Conservation (phyloP, 164 flowering plant species). For the grape (Vitis vinifera) region DNA sequence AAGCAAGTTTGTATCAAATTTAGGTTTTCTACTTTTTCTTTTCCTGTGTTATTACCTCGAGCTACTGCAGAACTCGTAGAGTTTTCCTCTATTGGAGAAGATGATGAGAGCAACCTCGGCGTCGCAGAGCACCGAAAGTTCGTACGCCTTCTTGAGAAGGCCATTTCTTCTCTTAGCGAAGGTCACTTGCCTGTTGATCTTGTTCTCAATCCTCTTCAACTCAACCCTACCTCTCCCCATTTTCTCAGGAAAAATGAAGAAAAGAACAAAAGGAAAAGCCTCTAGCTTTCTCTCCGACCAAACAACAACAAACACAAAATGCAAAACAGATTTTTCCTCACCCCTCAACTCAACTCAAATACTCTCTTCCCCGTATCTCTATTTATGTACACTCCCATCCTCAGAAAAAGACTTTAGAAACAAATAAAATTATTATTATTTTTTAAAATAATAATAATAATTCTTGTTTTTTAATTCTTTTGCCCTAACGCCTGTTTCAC, state of each 20-base stretch:
- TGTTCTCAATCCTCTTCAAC: slow-evolving; percentile 93
- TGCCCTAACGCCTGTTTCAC: too few species aligned
- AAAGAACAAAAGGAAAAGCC: background rate
- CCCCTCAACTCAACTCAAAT: too few species aligned
- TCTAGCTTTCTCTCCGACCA: slow-evolving; percentile 3
- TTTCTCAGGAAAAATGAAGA: background rate
- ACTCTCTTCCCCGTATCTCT: too few species aligned
- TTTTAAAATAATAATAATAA: too few species aligned
- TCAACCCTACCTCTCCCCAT: slow-evolving; percentile 96
- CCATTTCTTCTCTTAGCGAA: slow-evolving; percentile 89
- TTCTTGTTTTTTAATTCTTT: too few species aligned
- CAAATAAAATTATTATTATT: too few species aligned
- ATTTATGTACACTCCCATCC: too few species aligned
- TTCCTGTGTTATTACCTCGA: slow-evolving; percentile 46
- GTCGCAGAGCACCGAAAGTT: slow-evolving; percentile 85
- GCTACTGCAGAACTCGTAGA: slow-evolving; percentile 85
- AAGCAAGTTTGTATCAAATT: too few species aligned
- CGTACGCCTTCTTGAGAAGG: slow-evolving; percentile 88
- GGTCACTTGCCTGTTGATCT: slow-evolving; percentile 89
- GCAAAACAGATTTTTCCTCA: too few species aligned
- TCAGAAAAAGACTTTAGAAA: too few species aligned
- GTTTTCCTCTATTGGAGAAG: slow-evolving; percentile 92
- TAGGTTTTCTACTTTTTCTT: background rate
- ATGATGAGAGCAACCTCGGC: slow-evolving; percentile 90
- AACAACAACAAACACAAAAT: background rate